Evolutionary conservation across 208 protist species (phyloP).

Genomic region (Crithidia mellificae): DNA sequence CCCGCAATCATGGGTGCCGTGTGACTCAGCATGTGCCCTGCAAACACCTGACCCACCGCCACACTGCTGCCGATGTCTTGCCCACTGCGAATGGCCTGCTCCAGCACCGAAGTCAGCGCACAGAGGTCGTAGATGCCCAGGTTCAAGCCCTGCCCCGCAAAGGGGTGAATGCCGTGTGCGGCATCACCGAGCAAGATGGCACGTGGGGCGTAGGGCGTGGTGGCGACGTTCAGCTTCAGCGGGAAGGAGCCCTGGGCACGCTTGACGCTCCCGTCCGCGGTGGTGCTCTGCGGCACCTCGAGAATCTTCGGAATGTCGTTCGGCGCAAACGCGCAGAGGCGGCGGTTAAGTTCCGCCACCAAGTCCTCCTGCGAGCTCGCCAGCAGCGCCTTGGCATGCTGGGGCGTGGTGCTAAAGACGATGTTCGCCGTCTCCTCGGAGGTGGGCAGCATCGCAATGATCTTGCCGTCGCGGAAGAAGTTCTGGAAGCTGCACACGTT

Average conservation of each 20-base stretch:
- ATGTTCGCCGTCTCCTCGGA: constrained; percentile 82
- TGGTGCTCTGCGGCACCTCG: constrained; percentile 59
- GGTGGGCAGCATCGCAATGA: constrained; percentile 83
- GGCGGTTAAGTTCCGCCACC: constrained; percentile 69
- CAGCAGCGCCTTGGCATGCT: constrained; percentile 61
- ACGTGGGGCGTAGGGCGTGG: constrained; percentile 57
- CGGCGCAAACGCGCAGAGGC: constrained; percentile 64
- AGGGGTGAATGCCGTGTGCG: constrained; percentile 91
- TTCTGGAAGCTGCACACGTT: constrained; percentile 91
- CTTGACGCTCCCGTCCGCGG: constrained; percentile 38
- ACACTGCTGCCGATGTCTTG: constrained; percentile 79
- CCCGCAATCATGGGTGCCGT: constrained; percentile 72
- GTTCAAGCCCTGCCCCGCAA: constrained; percentile 93
- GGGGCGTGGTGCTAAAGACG: constrained; percentile 75
- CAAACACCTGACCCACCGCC: constrained; percentile 74
- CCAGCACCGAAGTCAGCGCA: constrained; percentile 61
- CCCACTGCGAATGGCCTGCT: constrained; percentile 62
- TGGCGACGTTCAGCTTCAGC: constrained; percentile 67
- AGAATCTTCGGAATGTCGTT: constrained; percentile 76
- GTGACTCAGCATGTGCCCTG: constrained; percentile 75
- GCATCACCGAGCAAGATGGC: constrained; percentile 85
- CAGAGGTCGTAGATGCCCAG: constrained; percentile 90
- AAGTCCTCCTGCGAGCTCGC: constrained; percentile 57
- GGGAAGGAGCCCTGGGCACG: constrained; percentile 76
- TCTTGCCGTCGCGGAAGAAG: constrained; percentile 84